Percentiles rank a stretch among this genome's conserved stretches.
These are phyloP conservation scores for Begonia loranthoides DNA, from an alignment of 306 rosid genomes.

Conservation along the genomic window DNA sequence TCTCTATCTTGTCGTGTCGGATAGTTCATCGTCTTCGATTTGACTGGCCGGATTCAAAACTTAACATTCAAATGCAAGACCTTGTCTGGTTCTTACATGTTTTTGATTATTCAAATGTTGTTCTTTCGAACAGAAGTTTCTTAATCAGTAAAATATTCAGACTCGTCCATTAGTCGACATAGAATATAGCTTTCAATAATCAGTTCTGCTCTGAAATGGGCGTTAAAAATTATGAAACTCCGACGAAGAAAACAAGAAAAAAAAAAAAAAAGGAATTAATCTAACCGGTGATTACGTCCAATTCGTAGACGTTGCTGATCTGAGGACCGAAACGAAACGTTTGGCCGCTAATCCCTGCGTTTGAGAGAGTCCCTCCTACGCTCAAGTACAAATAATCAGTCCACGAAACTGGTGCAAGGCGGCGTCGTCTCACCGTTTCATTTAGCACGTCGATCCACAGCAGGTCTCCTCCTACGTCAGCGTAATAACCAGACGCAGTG, in stretches of 20 bases:
- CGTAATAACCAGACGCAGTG: constrained; percentile 20
- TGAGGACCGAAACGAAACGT: constrained; percentile 72
- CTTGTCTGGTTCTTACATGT: too few relatives aligned
- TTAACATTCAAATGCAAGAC: too few relatives aligned
- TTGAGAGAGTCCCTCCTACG: constrained; percentile 81
- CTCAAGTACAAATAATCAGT: constrained; percentile 61
- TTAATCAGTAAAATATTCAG: too few relatives aligned
- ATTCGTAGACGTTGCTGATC: constrained; percentile 49
- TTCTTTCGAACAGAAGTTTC: too few relatives aligned
- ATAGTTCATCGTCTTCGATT: too few relatives aligned
- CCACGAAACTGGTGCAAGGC: constrained; percentile 55
- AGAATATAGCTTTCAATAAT: too few relatives aligned
- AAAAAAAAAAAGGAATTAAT: background rate
- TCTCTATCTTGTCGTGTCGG: too few relatives aligned
- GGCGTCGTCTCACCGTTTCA: constrained; percentile 32
- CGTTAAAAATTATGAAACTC: too few relatives aligned
- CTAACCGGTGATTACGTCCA: constrained; percentile 69
- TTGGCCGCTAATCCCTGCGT: constrained; percentile 93
- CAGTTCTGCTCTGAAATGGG: too few relatives aligned
- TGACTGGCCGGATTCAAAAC: too few relatives aligned
- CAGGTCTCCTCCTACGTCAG: constrained; percentile 72
- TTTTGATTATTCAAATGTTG: too few relatives aligned
- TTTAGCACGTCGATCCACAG: constrained; percentile 64
- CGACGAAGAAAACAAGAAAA: background rate
- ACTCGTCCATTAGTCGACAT: too few relatives aligned